Evolutionary conservation across 2,329 filamentous ascomycete species (phyloP).

Genomic region (Venturia asperata): DNA sequence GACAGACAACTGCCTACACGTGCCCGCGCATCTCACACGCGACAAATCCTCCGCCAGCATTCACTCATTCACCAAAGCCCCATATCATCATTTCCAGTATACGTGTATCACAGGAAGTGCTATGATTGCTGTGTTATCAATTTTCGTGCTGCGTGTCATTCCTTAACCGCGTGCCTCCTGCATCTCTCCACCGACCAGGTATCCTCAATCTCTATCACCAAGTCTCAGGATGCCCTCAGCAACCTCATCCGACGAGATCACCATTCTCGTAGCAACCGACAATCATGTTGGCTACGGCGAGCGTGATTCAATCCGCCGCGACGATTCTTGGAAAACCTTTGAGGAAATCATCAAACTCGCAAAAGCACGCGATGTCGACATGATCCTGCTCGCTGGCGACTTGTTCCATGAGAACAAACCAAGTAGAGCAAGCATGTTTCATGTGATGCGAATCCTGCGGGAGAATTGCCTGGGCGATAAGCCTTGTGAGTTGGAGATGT

Average conservation of each 20-base stretch:
- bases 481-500: constrained; percentile 87
- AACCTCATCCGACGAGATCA: constrained; percentile 71
- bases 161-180: not conserved
- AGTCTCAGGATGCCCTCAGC: not conserved
- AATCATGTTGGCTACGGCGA: constrained; percentile 98
- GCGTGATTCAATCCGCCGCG: constrained; percentile 84
- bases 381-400: constrained; percentile 91
- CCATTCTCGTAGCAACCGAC: constrained; percentile 88
- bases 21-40: not conserved
- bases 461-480: constrained; percentile 94
- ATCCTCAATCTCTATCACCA: not conserved
- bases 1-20: not conserved
- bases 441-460: constrained; percentile 90
- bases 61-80: not conserved
- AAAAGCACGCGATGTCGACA: constrained; percentile 84
- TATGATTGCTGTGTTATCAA: not conserved
- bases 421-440: constrained; percentile 89
- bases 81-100: not conserved
- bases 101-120: not conserved
- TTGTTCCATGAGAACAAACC: constrained; percentile 98
- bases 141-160: not conserved
- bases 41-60: not conserved
- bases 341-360: constrained; percentile 91
- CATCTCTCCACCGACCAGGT: not conserved
- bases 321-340: constrained; percentile 95